Evolutionary conservation across 345 rosid genomes (phyloP).

Genomic region (Eucalyptus sp.): DNA sequence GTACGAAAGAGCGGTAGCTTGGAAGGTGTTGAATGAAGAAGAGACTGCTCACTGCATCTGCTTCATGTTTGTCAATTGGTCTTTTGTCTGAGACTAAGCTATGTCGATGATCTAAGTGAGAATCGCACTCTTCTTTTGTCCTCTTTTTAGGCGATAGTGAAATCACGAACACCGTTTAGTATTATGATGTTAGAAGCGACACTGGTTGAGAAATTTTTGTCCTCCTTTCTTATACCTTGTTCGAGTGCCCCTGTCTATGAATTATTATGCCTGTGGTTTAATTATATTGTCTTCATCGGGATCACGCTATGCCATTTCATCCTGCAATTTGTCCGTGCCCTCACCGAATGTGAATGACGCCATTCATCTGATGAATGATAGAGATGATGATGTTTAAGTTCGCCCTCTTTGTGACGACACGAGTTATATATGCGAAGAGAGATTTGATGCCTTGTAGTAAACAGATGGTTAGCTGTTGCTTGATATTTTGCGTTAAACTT

Average conservation of each 20-base stretch:
- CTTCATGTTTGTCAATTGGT: conserved; percentile 95
- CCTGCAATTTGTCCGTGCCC: neutral
- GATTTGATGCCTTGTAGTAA: neutral
- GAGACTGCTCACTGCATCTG: conserved; percentile 83
- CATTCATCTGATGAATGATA: neutral
- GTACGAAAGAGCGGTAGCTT: conserved; percentile 79
- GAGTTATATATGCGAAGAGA: neutral
- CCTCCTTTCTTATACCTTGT: neutral
- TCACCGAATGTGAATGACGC: neutral
- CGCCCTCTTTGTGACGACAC: neutral
- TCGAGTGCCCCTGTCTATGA: neutral
- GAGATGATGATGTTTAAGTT: neutral
- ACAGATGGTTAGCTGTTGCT: neutral
- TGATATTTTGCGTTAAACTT: neutral
- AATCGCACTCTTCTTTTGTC: neutral
- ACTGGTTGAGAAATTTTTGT: neutral
- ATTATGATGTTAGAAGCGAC: neutral
- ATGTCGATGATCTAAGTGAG: neutral
- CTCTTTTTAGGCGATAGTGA: neutral
- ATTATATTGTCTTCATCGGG: neutral
- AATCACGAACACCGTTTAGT: neutral
- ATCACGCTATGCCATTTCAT: neutral
- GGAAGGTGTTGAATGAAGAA: conserved; percentile 91
- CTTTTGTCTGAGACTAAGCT: conserved; percentile 42
- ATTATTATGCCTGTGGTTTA: neutral